Conservation (phyloP, 345 rosid species). For the Raphanus sativus region DNA sequence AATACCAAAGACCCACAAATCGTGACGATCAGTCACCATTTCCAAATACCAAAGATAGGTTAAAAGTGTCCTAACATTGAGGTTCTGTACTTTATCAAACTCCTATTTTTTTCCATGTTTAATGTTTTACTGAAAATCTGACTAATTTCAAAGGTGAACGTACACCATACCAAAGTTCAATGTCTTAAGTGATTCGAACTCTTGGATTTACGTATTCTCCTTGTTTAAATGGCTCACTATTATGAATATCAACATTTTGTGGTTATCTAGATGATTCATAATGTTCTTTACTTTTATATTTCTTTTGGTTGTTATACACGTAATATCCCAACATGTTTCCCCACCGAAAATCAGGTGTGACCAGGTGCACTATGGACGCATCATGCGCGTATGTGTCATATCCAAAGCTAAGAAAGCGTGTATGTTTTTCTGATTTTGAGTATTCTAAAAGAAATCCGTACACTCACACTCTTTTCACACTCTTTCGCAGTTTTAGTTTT, state of each 20-base stretch:
- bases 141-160: too few species aligned
- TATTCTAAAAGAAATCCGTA: neutral
- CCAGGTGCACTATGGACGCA: slow-evolving; percentile 4
- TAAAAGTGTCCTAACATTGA: neutral
- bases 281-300: neutral
- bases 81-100: neutral
- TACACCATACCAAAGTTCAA: neutral
- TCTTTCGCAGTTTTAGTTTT: slow-evolving; percentile 2
- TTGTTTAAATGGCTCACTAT: neutral
- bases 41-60: neutral
- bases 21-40: neutral
- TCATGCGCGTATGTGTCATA: neutral
- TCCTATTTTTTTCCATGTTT: too few species aligned
- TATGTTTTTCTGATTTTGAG: neutral
- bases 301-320: neutral
- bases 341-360: slow-evolving; percentile 14
- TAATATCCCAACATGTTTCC: slow-evolving; percentile 10
- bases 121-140: too few species aligned
- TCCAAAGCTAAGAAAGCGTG: neutral
- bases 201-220: neutral
- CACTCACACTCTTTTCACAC: neutral
- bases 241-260: neutral
- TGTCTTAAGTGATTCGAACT: neutral
- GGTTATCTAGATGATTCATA: neutral
- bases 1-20: neutral